phyloP scores from a whole-genome alignment of 805 yeast genomes.

The Pichia eremophila region DNA sequence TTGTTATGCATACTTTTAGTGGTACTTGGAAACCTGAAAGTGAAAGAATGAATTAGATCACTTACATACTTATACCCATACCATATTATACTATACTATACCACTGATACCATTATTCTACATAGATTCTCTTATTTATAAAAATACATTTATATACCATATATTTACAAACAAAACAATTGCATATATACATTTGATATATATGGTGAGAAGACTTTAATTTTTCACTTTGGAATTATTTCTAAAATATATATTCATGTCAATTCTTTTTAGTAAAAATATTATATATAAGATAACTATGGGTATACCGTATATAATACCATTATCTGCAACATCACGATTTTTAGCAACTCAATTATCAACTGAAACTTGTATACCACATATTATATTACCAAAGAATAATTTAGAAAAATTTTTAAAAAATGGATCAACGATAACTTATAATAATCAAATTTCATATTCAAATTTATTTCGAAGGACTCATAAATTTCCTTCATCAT shows the following conservation, averaged over 20 bases:
- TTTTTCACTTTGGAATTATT: too few relatives aligned
- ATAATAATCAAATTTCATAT: slow-evolving; percentile 8
- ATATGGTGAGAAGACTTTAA: too few relatives aligned
- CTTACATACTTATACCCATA: too few relatives aligned
- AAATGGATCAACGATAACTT: slow-evolving; percentile 6
- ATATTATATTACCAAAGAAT: slow-evolving; percentile 4
- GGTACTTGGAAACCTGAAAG: slow-evolving; percentile 51
- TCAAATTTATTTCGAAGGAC: slow-evolving; percentile 7
- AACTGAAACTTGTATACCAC: background rate
- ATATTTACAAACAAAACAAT: too few relatives aligned
- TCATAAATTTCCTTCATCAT: background rate
- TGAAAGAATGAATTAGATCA: slow-evolving; percentile 9
- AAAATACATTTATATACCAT: too few relatives aligned
- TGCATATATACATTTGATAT: too few relatives aligned
- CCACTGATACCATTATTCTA: background rate
- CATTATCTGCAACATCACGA: slow-evolving; percentile 3
- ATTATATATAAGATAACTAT: too few relatives aligned
- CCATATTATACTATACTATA: too few relatives aligned
- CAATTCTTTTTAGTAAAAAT: too few relatives aligned
- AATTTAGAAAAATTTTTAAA: slow-evolving; percentile 5
- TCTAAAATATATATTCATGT: too few relatives aligned
- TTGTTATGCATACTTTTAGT: slow-evolving; percentile 53
- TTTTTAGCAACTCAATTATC: slow-evolving; percentile 7
- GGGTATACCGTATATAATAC: slow-evolving; percentile 1
- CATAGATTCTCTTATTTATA: too few relatives aligned